phyloP scores from a whole-genome alignment of 2,329 filamentous ascomycete genomes.

The Cercospora nicotianae region DNA sequence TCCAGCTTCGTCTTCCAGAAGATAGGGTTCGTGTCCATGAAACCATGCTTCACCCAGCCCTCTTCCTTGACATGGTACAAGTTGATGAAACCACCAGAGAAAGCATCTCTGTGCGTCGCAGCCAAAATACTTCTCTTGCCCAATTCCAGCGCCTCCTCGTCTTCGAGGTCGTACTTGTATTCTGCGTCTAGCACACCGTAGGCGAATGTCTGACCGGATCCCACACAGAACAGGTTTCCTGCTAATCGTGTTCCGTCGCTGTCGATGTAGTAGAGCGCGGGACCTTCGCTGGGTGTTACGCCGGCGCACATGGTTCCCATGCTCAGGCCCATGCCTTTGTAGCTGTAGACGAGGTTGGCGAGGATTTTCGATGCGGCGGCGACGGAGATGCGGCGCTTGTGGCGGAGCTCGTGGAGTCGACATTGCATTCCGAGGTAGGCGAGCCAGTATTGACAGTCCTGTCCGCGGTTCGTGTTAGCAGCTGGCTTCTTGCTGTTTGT shows the following conservation, averaged over 20 bases:
- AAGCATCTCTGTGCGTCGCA: conserved; percentile 96
- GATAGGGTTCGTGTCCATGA: conserved; percentile 96
- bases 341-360: conserved; percentile 95
- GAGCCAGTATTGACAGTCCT: conserved; percentile 99
- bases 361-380: conserved; percentile 98
- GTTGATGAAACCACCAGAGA: conserved; percentile 98
- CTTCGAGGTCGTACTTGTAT: conserved; percentile 84
- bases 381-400: conserved; percentile 98
- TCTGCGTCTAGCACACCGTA: conserved; percentile 97
- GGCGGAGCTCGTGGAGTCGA: conserved; percentile 95
- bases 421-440: conserved; percentile 99
- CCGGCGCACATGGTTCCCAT: conserved; percentile 99
- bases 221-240: conserved; percentile 97
- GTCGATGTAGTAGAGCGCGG: conserved; percentile 98
- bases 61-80: conserved; percentile 98
- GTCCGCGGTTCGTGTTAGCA: conserved; percentile 21
- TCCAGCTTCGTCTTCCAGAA: conserved; percentile 99
- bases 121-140: conserved; percentile 91
- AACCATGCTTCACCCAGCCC: conserved; percentile 98
- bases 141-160: conserved; percentile 86
- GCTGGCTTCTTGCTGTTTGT: background rate
- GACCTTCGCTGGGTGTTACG: conserved; percentile 91
- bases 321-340: conserved; percentile 97
- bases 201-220: conserved; percentile 96
- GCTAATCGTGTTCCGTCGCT: conserved; percentile 89